phyloP scores from a whole-genome alignment of 2,329 filamentous ascomycete genomes.

The Monosporascus cannonballus region DNA sequence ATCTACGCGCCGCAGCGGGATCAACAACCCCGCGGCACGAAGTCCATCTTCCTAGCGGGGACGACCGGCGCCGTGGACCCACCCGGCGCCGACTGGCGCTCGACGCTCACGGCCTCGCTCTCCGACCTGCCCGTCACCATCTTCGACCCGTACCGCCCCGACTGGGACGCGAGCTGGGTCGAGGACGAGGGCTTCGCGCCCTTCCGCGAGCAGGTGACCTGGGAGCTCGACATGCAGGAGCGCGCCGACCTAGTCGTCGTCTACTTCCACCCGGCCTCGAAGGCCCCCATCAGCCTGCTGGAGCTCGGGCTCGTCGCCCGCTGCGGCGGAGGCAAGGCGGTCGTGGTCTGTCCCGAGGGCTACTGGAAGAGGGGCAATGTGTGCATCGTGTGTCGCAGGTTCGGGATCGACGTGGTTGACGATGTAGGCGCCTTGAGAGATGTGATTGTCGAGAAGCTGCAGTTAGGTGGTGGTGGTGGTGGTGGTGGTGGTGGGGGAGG shows the following conservation, averaged over 20 bases:
- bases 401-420: conserved; percentile 37
- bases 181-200: conserved; percentile 40
- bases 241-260: conserved; percentile 47
- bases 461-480: too few relatives aligned
- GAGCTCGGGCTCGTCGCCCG: conserved; percentile 51
- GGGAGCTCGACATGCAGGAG: conserved; percentile 55
- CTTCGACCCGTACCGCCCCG: conserved; percentile 48
- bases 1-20: conserved; percentile 24
- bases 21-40: conserved; percentile 6
- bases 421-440: conserved; percentile 34
- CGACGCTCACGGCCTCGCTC: conserved; percentile 34
- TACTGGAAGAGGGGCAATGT: conserved; percentile 59
- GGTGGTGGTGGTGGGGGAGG: background rate
- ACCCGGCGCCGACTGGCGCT: conserved; percentile 43
- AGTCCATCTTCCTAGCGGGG: conserved; percentile 52
- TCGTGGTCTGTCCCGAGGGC: conserved; percentile 46
- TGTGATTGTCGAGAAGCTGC: conserved; percentile 27
- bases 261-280: conserved; percentile 46
- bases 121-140: conserved; percentile 43
- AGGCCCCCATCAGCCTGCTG: conserved; percentile 52
- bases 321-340: conserved; percentile 30
- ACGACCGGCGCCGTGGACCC: conserved; percentile 37
- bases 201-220: conserved; percentile 46
- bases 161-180: conserved; percentile 50
- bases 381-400: conserved; percentile 46